Evolutionary conservation across 2,329 filamentous ascomycete species (phyloP), one percentile per base, ranked within the genome.

Genomic region (Epichloe bromicola): DNA sequence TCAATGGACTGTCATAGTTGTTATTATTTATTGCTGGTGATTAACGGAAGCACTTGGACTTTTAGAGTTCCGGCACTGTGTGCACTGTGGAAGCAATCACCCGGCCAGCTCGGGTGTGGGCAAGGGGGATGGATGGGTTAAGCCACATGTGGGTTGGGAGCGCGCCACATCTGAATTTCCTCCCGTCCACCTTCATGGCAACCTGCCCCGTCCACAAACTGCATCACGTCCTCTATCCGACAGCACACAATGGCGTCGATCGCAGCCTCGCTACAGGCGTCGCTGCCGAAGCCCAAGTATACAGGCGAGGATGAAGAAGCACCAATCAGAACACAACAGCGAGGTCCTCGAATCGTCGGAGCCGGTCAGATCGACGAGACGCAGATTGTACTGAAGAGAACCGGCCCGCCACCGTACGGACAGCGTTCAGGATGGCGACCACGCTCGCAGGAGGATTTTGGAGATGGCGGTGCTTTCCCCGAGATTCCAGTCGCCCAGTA

Each of bases 401-500:
- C 80, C 52, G 90, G 90, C 17, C 89, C 90, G 53, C 93, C 93
- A 10, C 76, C 88, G 1, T 98, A 97, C 60, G 88, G 88, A 47
- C 83, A 89, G 65, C 85, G 93, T 62, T 70, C 80, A 65, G 87
- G 86, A 78, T 98, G 93, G 93, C 82, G 93, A 57, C 93, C 93
- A 34, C 84, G 91, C 61, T 78, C 78, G 40, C 80, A 86, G 56
- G 90, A 96, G 64, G 93, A 98, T 67, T 98, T 90, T 70, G 90
- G 88, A 60, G 90, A 97, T 74, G 93, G 93, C 56, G 93, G 93
- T 60, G 89, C 91, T 49, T 98, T 96, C 64, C 93, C 93, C 38
- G 91, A 97, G 69, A 83, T 96, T 30, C 83, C 87, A 14, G 82
- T 97, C 49, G 93, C 91, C 42, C 93, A 98, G 64, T 98, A 97